A percentile compares a stretch with the other conserved stretches of the same genome.
phyloP scores from a whole-genome alignment of 2,329 filamentous ascomycete species.

The Alternaria brassicae region DNA sequence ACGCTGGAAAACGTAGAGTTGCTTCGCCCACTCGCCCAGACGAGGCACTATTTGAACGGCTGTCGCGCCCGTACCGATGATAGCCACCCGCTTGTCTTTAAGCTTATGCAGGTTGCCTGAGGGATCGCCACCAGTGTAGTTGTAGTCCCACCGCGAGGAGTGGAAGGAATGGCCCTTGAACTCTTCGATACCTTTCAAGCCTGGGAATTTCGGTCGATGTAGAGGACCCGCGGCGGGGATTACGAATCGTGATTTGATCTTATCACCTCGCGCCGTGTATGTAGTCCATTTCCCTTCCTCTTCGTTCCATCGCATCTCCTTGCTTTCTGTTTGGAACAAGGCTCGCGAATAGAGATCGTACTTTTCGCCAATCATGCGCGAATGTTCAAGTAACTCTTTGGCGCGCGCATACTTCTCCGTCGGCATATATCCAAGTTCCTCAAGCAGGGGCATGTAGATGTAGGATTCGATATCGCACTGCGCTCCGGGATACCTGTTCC shows the following conservation, averaged over 20 bases:
- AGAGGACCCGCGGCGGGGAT: conserved; percentile 54
- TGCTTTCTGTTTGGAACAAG: conserved; percentile 58
- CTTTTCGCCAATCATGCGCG: conserved; percentile 54
- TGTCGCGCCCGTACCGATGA: conserved; percentile 47
- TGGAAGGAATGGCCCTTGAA: conserved; percentile 43
- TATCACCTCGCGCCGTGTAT: conserved; percentile 30
- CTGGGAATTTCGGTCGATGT: conserved; percentile 50
- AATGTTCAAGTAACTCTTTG: conserved; percentile 57
- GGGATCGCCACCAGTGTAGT: conserved; percentile 34
- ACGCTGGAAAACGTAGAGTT: conserved; percentile 65
- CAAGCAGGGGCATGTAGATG: conserved; percentile 35
- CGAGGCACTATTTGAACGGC: conserved; percentile 48
- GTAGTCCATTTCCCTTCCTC: conserved; percentile 41
- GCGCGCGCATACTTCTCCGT: conserved; percentile 58
- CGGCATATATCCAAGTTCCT: conserved; percentile 59
- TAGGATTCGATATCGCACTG: conserved; percentile 42
- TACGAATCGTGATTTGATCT: conserved; percentile 51
- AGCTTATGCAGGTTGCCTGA: conserved; percentile 43
- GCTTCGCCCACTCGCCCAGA: conserved; percentile 56
- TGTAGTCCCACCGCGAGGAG: conserved; percentile 37
- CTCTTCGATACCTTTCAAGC: conserved; percentile 29
- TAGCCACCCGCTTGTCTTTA: conserved; percentile 44
- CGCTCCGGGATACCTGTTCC: conserved; percentile 47
- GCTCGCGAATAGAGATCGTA: conserved; percentile 50
- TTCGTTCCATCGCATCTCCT: conserved; percentile 59